A percentile compares a stretch with the other conserved stretches of the same genome.
phyloP scores from a whole-genome alignment of 2,329 filamentous ascomycete species.

The Fusarium kyushuense region DNA sequence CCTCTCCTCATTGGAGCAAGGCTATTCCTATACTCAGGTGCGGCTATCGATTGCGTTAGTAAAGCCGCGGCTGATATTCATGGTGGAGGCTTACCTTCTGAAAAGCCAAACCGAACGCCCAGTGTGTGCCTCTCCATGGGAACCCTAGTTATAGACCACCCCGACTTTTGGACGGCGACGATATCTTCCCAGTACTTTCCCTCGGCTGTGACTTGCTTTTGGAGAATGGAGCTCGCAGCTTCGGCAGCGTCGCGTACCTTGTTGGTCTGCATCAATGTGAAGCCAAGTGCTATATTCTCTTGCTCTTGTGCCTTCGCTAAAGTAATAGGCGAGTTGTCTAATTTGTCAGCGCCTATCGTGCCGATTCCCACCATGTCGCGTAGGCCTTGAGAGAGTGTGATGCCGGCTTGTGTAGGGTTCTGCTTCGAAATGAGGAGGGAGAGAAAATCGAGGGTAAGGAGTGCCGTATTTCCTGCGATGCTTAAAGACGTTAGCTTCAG shows the following conservation, averaged over 20 bases:
- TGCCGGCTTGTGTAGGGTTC: slow-evolving; percentile 74
- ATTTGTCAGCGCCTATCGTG: slow-evolving; percentile 76
- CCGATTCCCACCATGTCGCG: slow-evolving; percentile 79
- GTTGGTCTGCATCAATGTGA: slow-evolving; percentile 82
- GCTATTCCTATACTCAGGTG: slow-evolving; percentile 72
- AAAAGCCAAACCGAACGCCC: slow-evolving; percentile 89
- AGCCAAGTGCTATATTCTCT: slow-evolving; percentile 72
- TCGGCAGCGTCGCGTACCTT: slow-evolving; percentile 79
- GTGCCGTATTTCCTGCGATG: slow-evolving; percentile 65
- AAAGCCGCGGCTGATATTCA: background rate
- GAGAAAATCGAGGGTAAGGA: slow-evolving; percentile 82
- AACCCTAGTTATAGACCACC: slow-evolving; percentile 86
- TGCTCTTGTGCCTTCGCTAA: slow-evolving; percentile 68
- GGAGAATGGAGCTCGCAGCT: slow-evolving; percentile 76
- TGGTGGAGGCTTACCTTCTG: slow-evolving; percentile 69
- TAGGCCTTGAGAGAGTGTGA: slow-evolving; percentile 77
- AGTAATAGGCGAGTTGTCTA: slow-evolving; percentile 71
- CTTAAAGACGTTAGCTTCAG: slow-evolving; percentile 41
- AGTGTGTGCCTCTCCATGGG: slow-evolving; percentile 79
- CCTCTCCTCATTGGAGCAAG: slow-evolving; percentile 82
- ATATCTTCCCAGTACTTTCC: slow-evolving; percentile 91
- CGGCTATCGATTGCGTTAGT: slow-evolving; percentile 56
- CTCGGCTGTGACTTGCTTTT: slow-evolving; percentile 82
- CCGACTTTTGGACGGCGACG: slow-evolving; percentile 80
- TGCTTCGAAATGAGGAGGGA: slow-evolving; percentile 88